Percentiles rank a stretch among this genome's conserved stretches.
These are phyloP conservation scores for Hyaloscypha variabilis DNA, from an alignment of 495 filamentous ascomycete species.

Conservation along the genomic window DNA sequence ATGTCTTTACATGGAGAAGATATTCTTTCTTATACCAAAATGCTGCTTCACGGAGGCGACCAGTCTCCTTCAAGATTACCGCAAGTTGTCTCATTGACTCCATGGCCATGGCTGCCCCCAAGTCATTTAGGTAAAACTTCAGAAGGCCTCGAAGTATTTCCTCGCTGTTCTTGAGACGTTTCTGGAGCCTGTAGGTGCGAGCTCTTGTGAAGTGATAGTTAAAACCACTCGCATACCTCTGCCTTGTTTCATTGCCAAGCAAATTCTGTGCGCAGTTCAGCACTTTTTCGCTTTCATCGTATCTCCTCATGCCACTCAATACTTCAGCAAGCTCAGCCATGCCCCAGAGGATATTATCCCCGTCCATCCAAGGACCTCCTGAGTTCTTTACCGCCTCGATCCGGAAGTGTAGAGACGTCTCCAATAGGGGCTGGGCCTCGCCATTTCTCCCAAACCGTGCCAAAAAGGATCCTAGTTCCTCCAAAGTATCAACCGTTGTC, in stretches of 20 bases:
- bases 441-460: neutral
- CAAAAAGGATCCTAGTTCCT: neutral
- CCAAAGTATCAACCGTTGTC: neutral
- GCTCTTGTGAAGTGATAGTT: neutral
- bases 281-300: neutral
- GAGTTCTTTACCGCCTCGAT: neutral
- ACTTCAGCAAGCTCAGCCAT: neutral
- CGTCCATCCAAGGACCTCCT: neutral
- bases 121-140: neutral
- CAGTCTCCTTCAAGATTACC: neutral
- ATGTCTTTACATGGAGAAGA: neutral
- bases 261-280: neutral
- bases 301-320: neutral
- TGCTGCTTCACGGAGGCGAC: neutral
- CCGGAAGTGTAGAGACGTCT: neutral
- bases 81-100: neutral
- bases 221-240: neutral
- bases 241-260: neutral
- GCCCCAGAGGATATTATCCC: neutral
- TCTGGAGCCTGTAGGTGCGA: neutral
- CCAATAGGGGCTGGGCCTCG: neutral
- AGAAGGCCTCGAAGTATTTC: slow-evolving; percentile 3
- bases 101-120: neutral
- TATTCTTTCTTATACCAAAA: neutral
- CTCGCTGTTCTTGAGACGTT: neutral